phyloP scores from a whole-genome alignment of 1,284 basidiomycete species.

The Apiotrichum mycotoxinovorans region DNA sequence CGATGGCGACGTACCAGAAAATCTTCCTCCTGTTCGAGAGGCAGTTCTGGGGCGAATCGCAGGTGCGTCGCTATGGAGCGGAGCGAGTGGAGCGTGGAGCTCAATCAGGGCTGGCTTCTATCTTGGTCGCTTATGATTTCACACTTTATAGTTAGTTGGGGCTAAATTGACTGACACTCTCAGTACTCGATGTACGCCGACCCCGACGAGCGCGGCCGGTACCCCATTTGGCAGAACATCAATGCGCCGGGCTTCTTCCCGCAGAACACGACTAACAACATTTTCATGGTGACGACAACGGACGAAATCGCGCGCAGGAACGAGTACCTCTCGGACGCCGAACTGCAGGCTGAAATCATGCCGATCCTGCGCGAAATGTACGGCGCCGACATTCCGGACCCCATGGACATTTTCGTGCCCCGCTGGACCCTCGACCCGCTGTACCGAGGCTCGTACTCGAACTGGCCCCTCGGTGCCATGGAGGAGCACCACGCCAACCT shows the following conservation, averaged over 20 bases:
- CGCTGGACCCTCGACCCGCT: conserved; percentile 60
- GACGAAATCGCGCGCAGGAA: conserved; percentile 56
- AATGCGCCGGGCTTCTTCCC: conserved; percentile 61
- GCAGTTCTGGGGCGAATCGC: conserved; percentile 66
- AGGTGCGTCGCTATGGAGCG: conserved; percentile 50
- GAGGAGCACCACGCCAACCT: conserved; percentile 28
- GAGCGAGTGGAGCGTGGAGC: not conserved
- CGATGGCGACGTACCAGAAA: conserved; percentile 67
- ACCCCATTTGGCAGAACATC: conserved; percentile 67
- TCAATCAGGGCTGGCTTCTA: too few relatives aligned
- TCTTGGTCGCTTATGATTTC: too few relatives aligned
- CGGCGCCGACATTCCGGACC: conserved; percentile 56
- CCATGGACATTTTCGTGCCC: conserved; percentile 58
- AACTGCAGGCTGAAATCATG: conserved; percentile 58
- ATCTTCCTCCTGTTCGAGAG: conserved; percentile 64
- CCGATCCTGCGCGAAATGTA: conserved; percentile 60
- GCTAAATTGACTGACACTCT: too few relatives aligned
- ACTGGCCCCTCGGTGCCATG: conserved; percentile 56
- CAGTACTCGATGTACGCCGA: conserved; percentile 66
- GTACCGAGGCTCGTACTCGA: conserved; percentile 64
- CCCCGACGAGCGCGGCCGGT: conserved; percentile 58
- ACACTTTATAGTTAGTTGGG: too few relatives aligned
- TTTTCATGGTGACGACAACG: conserved; percentile 64
- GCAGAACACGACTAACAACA: conserved; percentile 41
- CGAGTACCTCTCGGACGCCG: conserved; percentile 55